A percentile compares a stretch with the other conserved stretches of the same genome.
Conservation (phyloP, 306 rosid genomes). For the Castanea crenata region DNA sequence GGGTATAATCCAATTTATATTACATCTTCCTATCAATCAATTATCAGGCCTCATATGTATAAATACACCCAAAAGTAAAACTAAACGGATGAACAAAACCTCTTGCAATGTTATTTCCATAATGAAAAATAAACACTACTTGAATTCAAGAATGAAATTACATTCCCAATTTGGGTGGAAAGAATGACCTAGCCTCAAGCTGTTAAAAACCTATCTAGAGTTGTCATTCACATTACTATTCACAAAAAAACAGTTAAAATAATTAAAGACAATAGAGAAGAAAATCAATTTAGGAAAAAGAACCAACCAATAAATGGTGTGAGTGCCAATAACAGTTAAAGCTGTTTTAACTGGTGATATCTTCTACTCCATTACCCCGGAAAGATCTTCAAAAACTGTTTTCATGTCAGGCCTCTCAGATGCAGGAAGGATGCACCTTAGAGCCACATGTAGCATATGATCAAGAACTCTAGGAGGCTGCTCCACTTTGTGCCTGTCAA, state of each 20-base stretch:
- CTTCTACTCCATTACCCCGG: conserved; percentile 36
- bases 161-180: conserved; percentile 19
- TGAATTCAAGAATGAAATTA: conserved; percentile 22
- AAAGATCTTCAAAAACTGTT: conserved; percentile 63
- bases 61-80: not conserved
- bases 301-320: conserved; percentile 15
- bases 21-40: not conserved
- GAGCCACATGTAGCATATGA: conserved; percentile 60
- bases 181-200: conserved; percentile 24
- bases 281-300: conserved; percentile 11
- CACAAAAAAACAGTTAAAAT: not conserved
- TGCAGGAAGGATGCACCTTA: conserved; percentile 71
- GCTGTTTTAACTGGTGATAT: conserved; percentile 10
- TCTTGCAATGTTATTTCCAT: conserved; percentile 3
- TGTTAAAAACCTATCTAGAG: conserved; percentile 24
- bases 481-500: conserved; percentile 30
- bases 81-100: not conserved
- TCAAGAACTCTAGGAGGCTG: conserved; percentile 33
- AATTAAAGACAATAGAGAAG: not conserved
- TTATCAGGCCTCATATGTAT: not conserved
- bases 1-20: not conserved
- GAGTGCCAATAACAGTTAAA: conserved; percentile 30
- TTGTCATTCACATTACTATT: conserved; percentile 13
- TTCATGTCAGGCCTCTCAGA: conserved; percentile 75
- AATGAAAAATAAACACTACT: not conserved